Conservation (phyloP, 2,329 filamentous ascomycete genomes). For the Aspergillus arachidicola region DNA sequence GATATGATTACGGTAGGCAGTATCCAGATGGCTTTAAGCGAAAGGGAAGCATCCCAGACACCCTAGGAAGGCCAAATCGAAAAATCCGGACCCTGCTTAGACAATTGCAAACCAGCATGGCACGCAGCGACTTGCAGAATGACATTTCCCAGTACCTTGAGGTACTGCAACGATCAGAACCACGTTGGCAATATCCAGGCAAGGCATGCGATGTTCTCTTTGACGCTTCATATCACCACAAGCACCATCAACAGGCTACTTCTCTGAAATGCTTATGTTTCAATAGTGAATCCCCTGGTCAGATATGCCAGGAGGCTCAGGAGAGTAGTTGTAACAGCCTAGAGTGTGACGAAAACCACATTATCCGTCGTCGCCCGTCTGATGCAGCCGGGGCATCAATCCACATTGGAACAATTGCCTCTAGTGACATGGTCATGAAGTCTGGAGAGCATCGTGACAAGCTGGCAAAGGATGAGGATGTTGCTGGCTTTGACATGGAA, state of each 20-base stretch:
- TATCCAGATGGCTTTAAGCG: neutral
- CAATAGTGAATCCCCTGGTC: neutral
- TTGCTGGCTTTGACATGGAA: neutral
- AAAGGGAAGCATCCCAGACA: neutral
- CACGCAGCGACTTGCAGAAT: neutral
- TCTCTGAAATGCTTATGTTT: neutral
- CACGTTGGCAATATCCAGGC: neutral
- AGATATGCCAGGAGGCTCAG: neutral
- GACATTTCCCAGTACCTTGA: neutral
- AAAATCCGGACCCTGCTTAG: neutral
- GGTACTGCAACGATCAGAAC: neutral
- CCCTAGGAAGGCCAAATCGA: neutral
- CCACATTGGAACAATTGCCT: neutral
- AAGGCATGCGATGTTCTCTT: neutral
- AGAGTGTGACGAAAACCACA: neutral
- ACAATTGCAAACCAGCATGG: neutral
- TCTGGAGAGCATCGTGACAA: neutral
- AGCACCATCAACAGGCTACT: neutral
- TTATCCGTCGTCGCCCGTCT: neutral
- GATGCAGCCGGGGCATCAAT: neutral
- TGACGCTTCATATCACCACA: neutral
- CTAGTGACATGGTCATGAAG: neutral
- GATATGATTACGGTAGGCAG: neutral
- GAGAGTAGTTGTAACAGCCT: neutral
- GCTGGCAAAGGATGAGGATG: neutral